Conservation (phyloP, 139 green algal genomes). For the Chlamydomonas schloesseri region DNA sequence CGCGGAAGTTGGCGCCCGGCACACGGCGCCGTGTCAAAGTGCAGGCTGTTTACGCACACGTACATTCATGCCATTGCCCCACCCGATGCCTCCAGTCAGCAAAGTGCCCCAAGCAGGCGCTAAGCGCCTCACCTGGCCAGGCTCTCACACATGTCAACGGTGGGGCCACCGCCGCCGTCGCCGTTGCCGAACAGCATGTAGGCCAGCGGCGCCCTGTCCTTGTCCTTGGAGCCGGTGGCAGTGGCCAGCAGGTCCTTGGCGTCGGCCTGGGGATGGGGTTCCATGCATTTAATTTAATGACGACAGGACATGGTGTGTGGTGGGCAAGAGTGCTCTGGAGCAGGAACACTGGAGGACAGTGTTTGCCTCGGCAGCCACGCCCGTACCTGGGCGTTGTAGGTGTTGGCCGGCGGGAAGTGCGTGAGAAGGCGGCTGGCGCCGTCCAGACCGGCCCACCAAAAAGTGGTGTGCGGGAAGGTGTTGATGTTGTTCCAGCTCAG, state of each 20-base stretch:
- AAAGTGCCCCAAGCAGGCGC: no score
- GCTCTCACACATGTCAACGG: constrained; percentile 48
- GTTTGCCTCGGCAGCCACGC: no score
- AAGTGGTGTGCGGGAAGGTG: constrained; percentile 59
- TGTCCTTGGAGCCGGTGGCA: constrained; percentile 41
- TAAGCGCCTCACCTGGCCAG: no score
- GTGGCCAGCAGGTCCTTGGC: constrained; percentile 31
- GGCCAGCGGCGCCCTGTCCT: constrained; percentile 41
- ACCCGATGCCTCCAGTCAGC: no score
- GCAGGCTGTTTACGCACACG: no score
- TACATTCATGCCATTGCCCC: no score
- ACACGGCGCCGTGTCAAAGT: no score
- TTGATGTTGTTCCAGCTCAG: constrained; percentile 69
- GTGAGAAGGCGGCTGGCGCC: constrained; percentile 25
- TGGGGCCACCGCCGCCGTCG: constrained; percentile 54
- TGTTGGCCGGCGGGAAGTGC: constrained; percentile 48
- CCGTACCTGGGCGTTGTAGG: constrained; percentile 47
- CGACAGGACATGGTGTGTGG: no score
- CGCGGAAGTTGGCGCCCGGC: no score
- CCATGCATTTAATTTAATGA: no score
- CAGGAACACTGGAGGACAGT: no score
- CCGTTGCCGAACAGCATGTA: constrained; percentile 58
- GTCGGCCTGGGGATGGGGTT: constrained; percentile 43
- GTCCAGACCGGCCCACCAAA: constrained; percentile 46
- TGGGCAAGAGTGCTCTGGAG: no score